Evolutionary conservation across 208 protist genomes (phyloP).

Genomic region (Wallacemonas sp.): DNA sequence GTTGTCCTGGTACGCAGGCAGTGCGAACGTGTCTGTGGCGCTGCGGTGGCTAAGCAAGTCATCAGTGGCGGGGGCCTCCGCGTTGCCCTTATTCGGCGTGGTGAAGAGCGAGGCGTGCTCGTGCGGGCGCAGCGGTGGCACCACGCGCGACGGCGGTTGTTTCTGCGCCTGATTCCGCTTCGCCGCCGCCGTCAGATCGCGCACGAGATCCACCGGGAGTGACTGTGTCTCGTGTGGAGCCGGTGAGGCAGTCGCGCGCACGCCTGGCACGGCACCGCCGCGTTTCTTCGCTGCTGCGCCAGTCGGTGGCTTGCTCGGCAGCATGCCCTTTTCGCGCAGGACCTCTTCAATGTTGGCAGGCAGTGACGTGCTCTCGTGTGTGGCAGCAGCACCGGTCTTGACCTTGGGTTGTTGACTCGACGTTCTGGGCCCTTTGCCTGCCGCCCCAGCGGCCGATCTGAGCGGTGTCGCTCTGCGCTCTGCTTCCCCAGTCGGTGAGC

Average conservation of each 20-base stretch:
- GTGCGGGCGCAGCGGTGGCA: not conserved
- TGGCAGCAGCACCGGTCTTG: not conserved
- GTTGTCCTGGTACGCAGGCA: constrained; percentile 7
- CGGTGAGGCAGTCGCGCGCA: not conserved
- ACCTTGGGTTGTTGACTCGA: no score
- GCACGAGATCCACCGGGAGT: constrained; percentile 62
- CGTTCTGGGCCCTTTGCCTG: no score
- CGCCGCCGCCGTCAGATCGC: constrained; percentile 31
- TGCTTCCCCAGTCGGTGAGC: no score
- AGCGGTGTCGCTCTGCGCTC: no score
- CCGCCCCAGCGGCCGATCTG: no score
- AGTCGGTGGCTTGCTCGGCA: constrained; percentile 13
- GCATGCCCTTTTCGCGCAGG: constrained; percentile 11
- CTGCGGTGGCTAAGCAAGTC: not conserved
- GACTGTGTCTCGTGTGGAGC: constrained; percentile 59
- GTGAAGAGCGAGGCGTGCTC: not conserved
- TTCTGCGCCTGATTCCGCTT: not conserved
- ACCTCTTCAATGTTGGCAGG: constrained; percentile 48
- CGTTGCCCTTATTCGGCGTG: not conserved
- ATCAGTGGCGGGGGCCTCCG: not conserved
- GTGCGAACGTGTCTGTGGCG: constrained; percentile 8
- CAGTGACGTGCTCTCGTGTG: constrained; percentile 63
- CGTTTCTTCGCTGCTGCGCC: constrained; percentile 3
- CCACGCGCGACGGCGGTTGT: not conserved
- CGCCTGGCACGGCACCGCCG: no score